Evolutionary conservation across 805 yeast species (phyloP), one percentile per base, ranked within the genome.

Genomic region (Candida pseudoglaebosa): DNA sequence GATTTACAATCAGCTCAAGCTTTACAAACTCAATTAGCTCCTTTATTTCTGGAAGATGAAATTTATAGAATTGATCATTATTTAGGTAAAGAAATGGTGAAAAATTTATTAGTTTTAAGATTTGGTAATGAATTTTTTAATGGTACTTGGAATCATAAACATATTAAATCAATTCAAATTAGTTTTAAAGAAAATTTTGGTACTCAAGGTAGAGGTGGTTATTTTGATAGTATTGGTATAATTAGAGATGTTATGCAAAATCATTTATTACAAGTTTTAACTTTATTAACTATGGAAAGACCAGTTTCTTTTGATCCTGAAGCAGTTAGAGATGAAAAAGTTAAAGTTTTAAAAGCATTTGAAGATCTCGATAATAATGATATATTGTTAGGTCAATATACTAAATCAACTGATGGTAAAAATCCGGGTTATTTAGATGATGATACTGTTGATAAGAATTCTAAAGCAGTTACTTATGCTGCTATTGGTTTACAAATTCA

Each of bases 191-290:
- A 93, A 70, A 87, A 93, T n/a, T 93, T 93, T 53, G 99, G 99
- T 40, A 93, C 99, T 29, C 96, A 93, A 67, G 99, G 99, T 41
- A 80, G 99, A 60, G 99, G 99, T 51, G 99, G 99, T 28, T 93
- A 93, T 70, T 93, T 93, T 57, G 98, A 93, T 65, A 72, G 75
- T 40, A 88, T 90, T 55, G 99, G 99, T 42, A 93, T 93, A 58
- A 85, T 93, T 50, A 80, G 99, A 64, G 99, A 93, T 59, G 98
- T 93, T 34, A 91, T 93, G 88, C 99, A 93, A 71, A 93, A 93
- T 74, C 99, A 93, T 68, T 66, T 93, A 53, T 73, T 91, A 56
- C 99, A 93, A 70, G 95, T 91, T 16, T 69, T 93, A 57, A 90
- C 98, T 4, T 64, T 93, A 40, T 70, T 91, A 44, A 86, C 96